Evolutionary conservation across 208 protist species (phyloP).

Genomic region (Phytomonas francai): DNA sequence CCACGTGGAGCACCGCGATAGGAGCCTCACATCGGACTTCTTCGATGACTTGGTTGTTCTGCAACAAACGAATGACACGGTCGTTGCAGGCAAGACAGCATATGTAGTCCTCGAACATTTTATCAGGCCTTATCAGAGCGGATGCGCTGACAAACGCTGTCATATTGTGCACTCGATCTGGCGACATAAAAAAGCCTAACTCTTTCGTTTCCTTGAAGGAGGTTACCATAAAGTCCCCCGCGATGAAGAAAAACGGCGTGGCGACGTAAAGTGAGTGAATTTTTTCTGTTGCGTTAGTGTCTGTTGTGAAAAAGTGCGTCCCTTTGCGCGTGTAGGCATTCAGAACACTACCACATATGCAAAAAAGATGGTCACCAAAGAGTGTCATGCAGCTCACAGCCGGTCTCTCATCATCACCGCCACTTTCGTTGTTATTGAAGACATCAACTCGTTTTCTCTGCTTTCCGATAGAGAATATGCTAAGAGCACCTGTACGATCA

Average conservation of each 20-base stretch:
- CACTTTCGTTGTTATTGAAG: slow-evolving; percentile 20
- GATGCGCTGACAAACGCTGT: slow-evolving; percentile 16
- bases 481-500: slow-evolving; percentile 47
- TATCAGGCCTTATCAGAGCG: not conserved
- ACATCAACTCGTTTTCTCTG: slow-evolving; percentile 27
- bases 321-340: slow-evolving; percentile 82
- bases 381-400: slow-evolving; percentile 51
- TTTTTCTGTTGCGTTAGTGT: slow-evolving; percentile 80
- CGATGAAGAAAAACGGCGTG: slow-evolving; percentile 76
- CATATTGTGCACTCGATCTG: slow-evolving; percentile 81
- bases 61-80: slow-evolving; percentile 61
- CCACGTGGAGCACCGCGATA: slow-evolving; percentile 42
- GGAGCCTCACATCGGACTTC: slow-evolving; percentile 69
- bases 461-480: slow-evolving; percentile 53
- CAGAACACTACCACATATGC: slow-evolving; percentile 54
- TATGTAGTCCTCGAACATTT: slow-evolving; percentile 46
- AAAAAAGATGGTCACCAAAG: slow-evolving; percentile 78
- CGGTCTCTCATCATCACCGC: slow-evolving; percentile 5
- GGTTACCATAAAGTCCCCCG: slow-evolving; percentile 81
- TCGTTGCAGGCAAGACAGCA: slow-evolving; percentile 78
- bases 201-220: slow-evolving; percentile 68
- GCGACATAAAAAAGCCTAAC: slow-evolving; percentile 80
- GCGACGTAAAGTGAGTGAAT: slow-evolving; percentile 55
- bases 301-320: slow-evolving; percentile 71
- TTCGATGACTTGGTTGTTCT: slow-evolving; percentile 39